These are phyloP conservation scores for Ceriops tagal DNA, from an alignment of 345 rosid genomes.

Conservation along the genomic window DNA sequence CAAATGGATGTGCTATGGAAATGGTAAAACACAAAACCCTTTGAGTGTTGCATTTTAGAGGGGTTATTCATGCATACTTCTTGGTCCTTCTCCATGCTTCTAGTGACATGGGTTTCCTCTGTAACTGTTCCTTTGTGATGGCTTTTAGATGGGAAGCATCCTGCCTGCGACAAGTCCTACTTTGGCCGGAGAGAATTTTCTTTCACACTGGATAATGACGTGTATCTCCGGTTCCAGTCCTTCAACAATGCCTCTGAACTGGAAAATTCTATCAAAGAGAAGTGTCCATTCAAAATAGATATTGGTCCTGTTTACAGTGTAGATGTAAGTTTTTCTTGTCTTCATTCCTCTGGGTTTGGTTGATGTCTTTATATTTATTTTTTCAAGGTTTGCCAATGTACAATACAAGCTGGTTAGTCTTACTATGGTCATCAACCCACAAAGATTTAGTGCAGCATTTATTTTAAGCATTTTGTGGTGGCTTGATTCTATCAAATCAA, in stretches of 20 bases:
- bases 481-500: neutral
- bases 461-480: neutral
- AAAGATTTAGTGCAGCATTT: neutral
- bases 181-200: slow-evolving; percentile 81
- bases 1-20: slow-evolving; percentile 90
- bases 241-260: slow-evolving; percentile 54
- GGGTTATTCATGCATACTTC: too few relatives aligned
- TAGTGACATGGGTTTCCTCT: neutral
- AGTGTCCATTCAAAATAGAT: slow-evolving; percentile 79
- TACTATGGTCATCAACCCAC: neutral
- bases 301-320: slow-evolving; percentile 84
- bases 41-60: neutral
- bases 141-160: slow-evolving; percentile 82
- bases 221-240: slow-evolving; percentile 69
- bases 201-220: slow-evolving; percentile 73
- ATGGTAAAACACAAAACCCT: slow-evolving; percentile 47
- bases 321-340: slow-evolving; percentile 45
- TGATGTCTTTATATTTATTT: neutral
- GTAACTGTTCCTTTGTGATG: slow-evolving; percentile 1
- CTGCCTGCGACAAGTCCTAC: slow-evolving; percentile 73
- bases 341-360: neutral
- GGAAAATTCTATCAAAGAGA: slow-evolving; percentile 57
- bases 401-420: neutral
- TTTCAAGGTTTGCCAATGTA: too few relatives aligned
- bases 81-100: too few relatives aligned